Conservation (phyloP, 169 alveolate genomes). For the Eimeria maxima region DNA sequence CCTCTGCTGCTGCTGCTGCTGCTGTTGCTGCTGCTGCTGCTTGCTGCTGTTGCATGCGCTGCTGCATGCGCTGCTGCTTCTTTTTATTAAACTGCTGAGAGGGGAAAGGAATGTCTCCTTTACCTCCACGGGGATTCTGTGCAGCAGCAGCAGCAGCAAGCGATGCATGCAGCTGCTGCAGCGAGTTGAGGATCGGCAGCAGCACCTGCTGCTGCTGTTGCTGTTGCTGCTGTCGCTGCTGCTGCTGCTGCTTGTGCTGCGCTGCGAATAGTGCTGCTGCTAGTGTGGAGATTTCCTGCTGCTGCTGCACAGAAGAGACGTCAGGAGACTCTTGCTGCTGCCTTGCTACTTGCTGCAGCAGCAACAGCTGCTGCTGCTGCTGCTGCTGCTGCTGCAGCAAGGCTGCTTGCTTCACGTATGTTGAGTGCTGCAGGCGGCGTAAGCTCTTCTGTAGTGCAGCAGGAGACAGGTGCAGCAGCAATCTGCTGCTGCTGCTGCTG, state of each 20-base stretch:
- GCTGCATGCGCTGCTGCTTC: slow-evolving; percentile 37
- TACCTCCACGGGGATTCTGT: neutral
- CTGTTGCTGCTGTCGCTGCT: neutral
- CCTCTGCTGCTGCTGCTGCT: neutral
- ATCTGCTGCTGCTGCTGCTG: slow-evolving; percentile 48
- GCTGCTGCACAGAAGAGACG: slow-evolving; percentile 17
- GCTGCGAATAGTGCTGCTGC: too few species aligned
- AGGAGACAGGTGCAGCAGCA: slow-evolving; percentile 43
- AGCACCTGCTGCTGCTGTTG: neutral
- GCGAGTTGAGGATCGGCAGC: slow-evolving; percentile 15
- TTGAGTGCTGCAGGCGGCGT: slow-evolving; percentile 47
- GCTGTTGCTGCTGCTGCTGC: slow-evolving; percentile 2
- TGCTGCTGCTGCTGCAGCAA: slow-evolving; percentile 70
- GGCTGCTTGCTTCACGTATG: neutral
- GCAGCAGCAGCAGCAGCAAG: slow-evolving; percentile 63
- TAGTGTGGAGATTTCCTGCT: slow-evolving; percentile 39
- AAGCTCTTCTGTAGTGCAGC: neutral
- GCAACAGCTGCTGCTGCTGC: neutral
- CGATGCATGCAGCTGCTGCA: slow-evolving; percentile 61
- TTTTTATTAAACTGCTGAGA: neutral
- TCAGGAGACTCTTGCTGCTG: neutral
- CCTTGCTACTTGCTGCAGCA: neutral
- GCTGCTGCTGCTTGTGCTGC: neutral
- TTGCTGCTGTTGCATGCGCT: slow-evolving; percentile 60
- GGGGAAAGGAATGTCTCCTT: neutral